phyloP scores from a whole-genome alignment of 345 rosid genomes.

The Syzygium oleosum region DNA sequence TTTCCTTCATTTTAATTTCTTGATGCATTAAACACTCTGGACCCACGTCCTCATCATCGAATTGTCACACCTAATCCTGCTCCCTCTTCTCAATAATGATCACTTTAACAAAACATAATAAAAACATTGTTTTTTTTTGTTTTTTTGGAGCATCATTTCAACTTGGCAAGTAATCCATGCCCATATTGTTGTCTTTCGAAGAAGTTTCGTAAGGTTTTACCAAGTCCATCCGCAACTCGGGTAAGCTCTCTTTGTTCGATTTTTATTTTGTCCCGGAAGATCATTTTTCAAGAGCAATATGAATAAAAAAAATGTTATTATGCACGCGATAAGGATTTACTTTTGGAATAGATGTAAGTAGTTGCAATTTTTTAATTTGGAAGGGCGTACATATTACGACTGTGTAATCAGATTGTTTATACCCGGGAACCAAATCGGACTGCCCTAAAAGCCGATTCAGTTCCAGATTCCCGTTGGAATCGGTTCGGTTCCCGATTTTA shows the following conservation, averaged over 20 bases:
- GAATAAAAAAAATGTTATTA: neutral
- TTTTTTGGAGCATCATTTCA: neutral
- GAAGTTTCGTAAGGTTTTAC: neutral
- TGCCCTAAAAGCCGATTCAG: too few relatives aligned
- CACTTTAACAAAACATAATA: neutral
- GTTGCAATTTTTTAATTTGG: neutral
- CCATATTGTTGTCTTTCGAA: neutral
- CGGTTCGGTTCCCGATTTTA: too few relatives aligned
- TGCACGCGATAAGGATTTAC: neutral
- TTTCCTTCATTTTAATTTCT: neutral
- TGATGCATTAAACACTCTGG: neutral
- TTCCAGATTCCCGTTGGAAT: too few relatives aligned
- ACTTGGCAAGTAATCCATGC: neutral
- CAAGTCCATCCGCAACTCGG: neutral
- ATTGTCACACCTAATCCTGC: constrained; percentile 1
- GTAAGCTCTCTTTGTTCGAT: neutral
- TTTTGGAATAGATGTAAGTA: neutral
- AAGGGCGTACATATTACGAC: neutral
- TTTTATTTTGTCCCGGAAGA: neutral
- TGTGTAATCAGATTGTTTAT: too few relatives aligned
- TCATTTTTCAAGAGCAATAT: neutral
- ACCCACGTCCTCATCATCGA: neutral
- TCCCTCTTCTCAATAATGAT: neutral
- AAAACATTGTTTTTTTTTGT: neutral
- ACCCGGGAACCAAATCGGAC: too few relatives aligned